Base-by-base conservation (phyloP, 2,329 filamentous ascomycete species). In the Fusarium austroafricanum region DNA sequence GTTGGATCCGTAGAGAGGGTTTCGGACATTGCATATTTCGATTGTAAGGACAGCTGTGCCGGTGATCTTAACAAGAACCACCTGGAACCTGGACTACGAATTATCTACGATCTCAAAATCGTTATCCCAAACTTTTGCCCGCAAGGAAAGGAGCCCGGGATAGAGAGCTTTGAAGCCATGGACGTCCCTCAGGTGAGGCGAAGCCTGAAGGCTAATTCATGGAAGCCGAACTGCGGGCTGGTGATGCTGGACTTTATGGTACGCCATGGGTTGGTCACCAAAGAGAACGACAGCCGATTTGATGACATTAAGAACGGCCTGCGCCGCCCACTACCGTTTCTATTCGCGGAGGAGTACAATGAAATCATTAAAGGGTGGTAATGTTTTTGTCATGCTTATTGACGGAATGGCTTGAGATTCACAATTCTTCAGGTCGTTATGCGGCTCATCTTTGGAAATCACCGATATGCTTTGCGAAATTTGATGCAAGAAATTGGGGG, bases 191-290 rank as follows among this genome's bases (percentile, higher is more conserved):
- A 78, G 21, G 74, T 80, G 33, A 76, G 74, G 69, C 40, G 55
- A 21, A 67, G 71, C 23, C 65, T 80, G 44, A 61, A 66, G 18
- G 55, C 54, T 7, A 52, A 65, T 10, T 54, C 55, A 28, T 80
- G 79, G 79, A 80, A 80, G 68, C 78, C 78, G n/a, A 80, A 79
- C 51, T 79, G 77, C 45, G 79, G 73, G n/a, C 64, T 80, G 8
- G 77, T 79, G n/a, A 79, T 79, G 75, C 66, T 80, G 23, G 77
- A 79, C 43, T 80, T 79, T 49, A 57, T 80, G 38, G 56, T 77
- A 14, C 75, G 77, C 18, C 75, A 75, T 55, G 68, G 72, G 6
- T 71, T 74, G 33, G 59, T 79, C 39, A 66, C 47, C 12, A 67
- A 64, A 10, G 60, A 55, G 3, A 71, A 76, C 6, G 73, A 76